Evolutionary conservation across 2,329 filamentous ascomycete species (phyloP).

Genomic region (Hortaea sp.): DNA sequence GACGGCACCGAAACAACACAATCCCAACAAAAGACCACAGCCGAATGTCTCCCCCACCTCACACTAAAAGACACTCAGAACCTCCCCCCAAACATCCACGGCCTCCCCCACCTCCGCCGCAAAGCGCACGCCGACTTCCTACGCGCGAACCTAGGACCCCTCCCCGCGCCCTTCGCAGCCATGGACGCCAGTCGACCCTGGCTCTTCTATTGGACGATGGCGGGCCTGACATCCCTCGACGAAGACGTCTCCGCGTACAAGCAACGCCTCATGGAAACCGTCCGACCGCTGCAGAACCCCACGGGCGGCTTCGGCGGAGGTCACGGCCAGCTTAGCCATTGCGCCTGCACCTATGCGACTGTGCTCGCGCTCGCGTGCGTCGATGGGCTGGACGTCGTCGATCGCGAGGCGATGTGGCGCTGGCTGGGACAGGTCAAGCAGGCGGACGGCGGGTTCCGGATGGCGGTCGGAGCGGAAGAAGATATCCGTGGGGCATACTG

Average conservation of each 20-base stretch:
- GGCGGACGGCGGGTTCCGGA: constrained; percentile 76
- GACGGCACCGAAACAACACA: constrained; percentile 15
- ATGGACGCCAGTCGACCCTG: constrained; percentile 85
- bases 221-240: constrained; percentile 64
- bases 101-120: constrained; percentile 65
- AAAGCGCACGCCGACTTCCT: constrained; percentile 53
- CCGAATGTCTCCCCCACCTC: constrained; percentile 19
- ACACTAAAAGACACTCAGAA: constrained; percentile 29
- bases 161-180: constrained; percentile 60
- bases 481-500: constrained; percentile 94
- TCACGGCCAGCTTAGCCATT: constrained; percentile 80
- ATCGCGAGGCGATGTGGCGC: constrained; percentile 79
- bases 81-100: constrained; percentile 51
- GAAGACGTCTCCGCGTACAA: constrained; percentile 60
- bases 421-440: constrained; percentile 86
- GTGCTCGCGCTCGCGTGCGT: constrained; percentile 70
- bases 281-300: constrained; percentile 70
- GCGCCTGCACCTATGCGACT: constrained; percentile 80
- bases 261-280: constrained; percentile 56
- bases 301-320: constrained; percentile 85
- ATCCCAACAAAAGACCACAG: constrained; percentile 11
- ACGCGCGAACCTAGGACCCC: constrained; percentile 41
- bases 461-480: constrained; percentile 78
- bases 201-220: constrained; percentile 88
- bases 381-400: constrained; percentile 64